Evolutionary conservation across 2,329 filamentous ascomycete genomes (phyloP), one percentile per base, ranked within the genome.

Genomic region (Westerdykella sp.): DNA sequence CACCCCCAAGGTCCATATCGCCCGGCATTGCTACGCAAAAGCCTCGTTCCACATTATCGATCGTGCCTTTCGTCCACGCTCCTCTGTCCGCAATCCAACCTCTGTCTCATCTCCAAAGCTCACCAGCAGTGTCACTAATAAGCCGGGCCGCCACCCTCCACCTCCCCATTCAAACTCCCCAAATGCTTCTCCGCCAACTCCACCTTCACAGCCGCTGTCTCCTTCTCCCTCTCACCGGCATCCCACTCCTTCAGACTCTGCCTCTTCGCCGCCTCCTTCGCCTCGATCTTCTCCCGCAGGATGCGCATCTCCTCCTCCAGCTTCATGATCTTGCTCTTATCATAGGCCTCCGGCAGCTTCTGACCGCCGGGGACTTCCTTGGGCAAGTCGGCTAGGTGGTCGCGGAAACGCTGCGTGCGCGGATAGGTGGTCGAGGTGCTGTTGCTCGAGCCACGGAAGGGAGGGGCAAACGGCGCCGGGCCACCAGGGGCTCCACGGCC

Each of bases 131-230:
- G 12, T 32, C 41, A 30, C 51, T 61, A 68, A 42, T 67, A 68
- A 7, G 65, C 63, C 47, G 54, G 58, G 2, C 63, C 66, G 37
- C 67, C 63, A 32, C 60, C 56, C 46, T 66, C 65, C 9, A 56
- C 55, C 43, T 71, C 69, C 11, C 64, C 69, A 40, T 63, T 69
- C 44, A 71, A 49, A 11, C 55, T 59, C 44, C 68, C 62, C 44
- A 75, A 45, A n/a, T 68, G 67, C 49, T 69, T 59, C 51, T 75
- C 73, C 1, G 72, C 72, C 48, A 75, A 56, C 41, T 73, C 69
- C 21, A 66, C 67, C 47, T 69, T 67, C 41, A 74, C 47, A 21
- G 65, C 66, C n/a, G 70, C 69, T 23, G 64, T 68, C 43, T 71
- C 66, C 13, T 63, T 66, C 44, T 75, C 73, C 11, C 68, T 54